Conservation (phyloP, 306 rosid species). For the Purshia tridentata region DNA sequence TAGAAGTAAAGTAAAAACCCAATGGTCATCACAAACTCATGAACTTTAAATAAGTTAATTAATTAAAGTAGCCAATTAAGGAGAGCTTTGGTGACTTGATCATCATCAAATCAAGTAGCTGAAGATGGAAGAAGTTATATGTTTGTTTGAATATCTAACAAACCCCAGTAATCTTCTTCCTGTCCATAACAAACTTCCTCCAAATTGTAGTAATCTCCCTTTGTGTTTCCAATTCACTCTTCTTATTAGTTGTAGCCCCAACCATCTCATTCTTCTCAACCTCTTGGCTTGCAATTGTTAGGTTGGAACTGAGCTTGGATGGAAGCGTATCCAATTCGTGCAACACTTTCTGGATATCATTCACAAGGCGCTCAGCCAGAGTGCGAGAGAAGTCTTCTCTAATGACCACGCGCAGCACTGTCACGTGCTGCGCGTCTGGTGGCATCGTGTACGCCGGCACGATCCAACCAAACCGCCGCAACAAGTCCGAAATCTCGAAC, state of each 20-base stretch:
- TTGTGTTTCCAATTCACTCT: constrained; percentile 50
- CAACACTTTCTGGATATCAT: constrained; percentile 59
- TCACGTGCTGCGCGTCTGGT: constrained; percentile 72
- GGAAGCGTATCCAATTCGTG: constrained; percentile 77
- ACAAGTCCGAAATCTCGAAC: constrained; percentile 66
- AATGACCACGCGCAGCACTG: constrained; percentile 82
- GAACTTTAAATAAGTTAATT: neutral
- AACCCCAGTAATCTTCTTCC: constrained; percentile 72
- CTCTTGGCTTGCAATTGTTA: constrained; percentile 15
- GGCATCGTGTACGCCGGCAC: constrained; percentile 98
- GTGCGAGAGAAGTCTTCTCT: constrained; percentile 90
- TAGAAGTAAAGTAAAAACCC: neutral
- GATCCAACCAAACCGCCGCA: constrained; percentile 88
- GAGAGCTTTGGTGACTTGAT: neutral
- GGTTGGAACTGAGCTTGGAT: constrained; percentile 32
- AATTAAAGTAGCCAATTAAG: neutral
- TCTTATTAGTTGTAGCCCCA: constrained; percentile 11
- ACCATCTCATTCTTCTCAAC: constrained; percentile 25
- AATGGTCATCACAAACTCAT: neutral
- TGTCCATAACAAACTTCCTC: constrained; percentile 75
- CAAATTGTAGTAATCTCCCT: constrained; percentile 73
- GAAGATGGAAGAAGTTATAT: no score
- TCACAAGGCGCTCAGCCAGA: constrained; percentile 78
- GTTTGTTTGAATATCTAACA: constrained; percentile 36
- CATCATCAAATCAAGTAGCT: no score